phyloP scores from a whole-genome alignment of 2,329 filamentous ascomycete species.

The Chrysosporium queenslandicum region DNA sequence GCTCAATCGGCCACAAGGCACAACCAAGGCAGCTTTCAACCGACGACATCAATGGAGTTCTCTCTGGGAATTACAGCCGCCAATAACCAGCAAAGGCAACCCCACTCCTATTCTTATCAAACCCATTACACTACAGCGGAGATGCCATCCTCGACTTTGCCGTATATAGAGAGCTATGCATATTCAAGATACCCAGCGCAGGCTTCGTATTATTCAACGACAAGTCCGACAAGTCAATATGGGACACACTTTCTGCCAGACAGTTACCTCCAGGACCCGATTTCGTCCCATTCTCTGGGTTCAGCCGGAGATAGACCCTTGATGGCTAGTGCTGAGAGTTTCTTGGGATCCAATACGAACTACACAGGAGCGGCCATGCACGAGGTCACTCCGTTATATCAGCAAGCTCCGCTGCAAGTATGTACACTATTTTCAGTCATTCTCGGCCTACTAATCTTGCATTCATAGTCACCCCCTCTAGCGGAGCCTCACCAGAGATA shows the following conservation, averaged over 20 bases:
- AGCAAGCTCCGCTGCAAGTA: constrained; percentile 21
- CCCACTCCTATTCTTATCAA: not conserved
- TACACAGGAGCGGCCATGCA: constrained; percentile 40
- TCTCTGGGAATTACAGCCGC: not conserved
- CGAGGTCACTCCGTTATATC: constrained; percentile 27
- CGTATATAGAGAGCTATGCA: constrained; percentile 39
- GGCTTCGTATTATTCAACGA: constrained; percentile 28
- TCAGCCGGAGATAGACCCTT: not conserved
- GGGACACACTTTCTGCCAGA: constrained; percentile 28
- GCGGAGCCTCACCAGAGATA: not conserved
- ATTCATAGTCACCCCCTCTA: not conserved
- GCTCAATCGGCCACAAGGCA: not conserved
- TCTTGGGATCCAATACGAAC: constrained; percentile 51
- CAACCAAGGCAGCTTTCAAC: not conserved
- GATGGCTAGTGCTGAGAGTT: constrained; percentile 42
- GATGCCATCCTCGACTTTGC: constrained; percentile 40
- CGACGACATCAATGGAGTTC: not conserved
- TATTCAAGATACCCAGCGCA: constrained; percentile 29
- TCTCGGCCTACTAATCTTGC: not conserved
- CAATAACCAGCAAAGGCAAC: not conserved
- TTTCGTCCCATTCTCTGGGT: constrained; percentile 21
- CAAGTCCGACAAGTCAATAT: constrained; percentile 24
- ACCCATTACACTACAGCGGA: constrained; percentile 39
- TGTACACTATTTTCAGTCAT: not conserved
- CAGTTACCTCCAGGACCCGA: constrained; percentile 33